phyloP scores from a whole-genome alignment of 805 yeast species.

The Zygoascus biomembranicola region DNA sequence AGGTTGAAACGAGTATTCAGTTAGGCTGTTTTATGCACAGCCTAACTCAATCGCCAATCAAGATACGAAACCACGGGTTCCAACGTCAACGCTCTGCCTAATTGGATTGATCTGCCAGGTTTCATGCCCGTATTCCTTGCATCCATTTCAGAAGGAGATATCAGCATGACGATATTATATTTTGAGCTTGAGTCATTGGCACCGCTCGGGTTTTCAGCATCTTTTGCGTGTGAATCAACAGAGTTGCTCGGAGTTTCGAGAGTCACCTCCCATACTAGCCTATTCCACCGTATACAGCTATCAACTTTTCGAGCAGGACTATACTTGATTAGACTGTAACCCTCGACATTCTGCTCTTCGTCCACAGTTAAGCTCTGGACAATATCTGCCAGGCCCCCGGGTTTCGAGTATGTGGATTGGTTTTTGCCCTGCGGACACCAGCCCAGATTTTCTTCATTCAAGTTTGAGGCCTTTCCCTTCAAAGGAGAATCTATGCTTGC shows the following conservation, averaged over 20 bases:
- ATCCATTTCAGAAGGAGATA: not conserved
- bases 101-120: not conserved
- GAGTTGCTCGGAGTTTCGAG: not conserved
- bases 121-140: not conserved
- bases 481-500: not conserved
- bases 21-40: too few relatives aligned
- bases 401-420: not conserved
- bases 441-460: not conserved
- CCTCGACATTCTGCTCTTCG: constrained; percentile 1
- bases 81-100: not conserved
- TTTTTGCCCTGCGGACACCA: constrained; percentile 17
- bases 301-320: not conserved
- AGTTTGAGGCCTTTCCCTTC: not conserved
- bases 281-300: not conserved
- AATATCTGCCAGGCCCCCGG: constrained; percentile 8
- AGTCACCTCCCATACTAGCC: not conserved
- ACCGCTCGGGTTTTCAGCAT: not conserved
- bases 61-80: not conserved
- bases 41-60: not conserved
- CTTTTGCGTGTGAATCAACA: not conserved
- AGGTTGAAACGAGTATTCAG: too few relatives aligned
- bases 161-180: not conserved
- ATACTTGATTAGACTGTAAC: too few relatives aligned
- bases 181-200: not conserved
- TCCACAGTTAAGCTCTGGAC: constrained; percentile 8